Evolutionary conservation across 176 grass and related monocot genomes (phyloP).

Genomic region (Oropetium thomaeum): DNA sequence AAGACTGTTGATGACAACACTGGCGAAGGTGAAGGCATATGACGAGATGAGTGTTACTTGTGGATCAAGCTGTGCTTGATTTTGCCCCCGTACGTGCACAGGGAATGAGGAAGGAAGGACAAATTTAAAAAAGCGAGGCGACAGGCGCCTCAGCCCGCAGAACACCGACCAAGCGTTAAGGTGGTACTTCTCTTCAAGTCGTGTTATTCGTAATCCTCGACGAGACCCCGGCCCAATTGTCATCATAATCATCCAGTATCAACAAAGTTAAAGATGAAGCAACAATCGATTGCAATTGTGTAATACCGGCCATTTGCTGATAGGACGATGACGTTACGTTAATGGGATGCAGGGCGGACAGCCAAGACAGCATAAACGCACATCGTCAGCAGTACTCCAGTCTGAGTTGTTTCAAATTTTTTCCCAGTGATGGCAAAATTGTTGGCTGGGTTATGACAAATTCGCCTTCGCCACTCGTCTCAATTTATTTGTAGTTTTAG

Average conservation of each 20-base stretch:
- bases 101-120: not conserved
- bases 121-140: not conserved
- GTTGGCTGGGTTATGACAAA: not conserved
- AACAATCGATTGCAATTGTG: slow-evolving; percentile 4
- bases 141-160: not conserved
- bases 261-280: no score
- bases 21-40: not conserved
- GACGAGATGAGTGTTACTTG: slow-evolving; percentile 25
- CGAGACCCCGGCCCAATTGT: not conserved
- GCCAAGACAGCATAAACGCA: not conserved
- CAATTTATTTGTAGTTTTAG: no score
- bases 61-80: not conserved
- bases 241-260: no score
- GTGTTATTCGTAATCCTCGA: not conserved
- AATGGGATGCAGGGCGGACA: no score
- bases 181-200: no score
- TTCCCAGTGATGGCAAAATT: no score
- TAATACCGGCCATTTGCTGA: not conserved
- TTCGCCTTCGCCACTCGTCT: no score
- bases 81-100: not conserved
- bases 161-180: not conserved
- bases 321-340: no score
- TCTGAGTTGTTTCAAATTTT: no score
- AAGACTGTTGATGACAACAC: not conserved
- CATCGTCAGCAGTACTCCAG: no score